phyloP scores from a whole-genome alignment of 1,139 yeast genomes.

The Magnusiomyces clavatus region DNA sequence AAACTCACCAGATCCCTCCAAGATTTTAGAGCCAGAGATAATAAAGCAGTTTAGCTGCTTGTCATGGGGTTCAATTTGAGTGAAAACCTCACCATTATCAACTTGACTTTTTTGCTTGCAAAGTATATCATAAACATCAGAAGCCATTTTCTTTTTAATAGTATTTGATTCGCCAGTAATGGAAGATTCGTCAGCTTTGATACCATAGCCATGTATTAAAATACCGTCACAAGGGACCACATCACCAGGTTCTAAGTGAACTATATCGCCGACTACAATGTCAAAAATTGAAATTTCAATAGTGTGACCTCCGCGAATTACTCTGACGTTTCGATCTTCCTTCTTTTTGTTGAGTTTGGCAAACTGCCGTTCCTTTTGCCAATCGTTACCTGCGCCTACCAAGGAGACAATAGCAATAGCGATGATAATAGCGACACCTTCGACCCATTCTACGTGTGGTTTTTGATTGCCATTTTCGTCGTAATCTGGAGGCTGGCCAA shows the following conservation, averaged over 20 bases:
- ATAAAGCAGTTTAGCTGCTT: conserved; percentile 65
- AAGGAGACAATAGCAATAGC: conserved; percentile 86
- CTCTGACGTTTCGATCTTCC: conserved; percentile 75
- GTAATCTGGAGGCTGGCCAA: conserved; percentile 70
- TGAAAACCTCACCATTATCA: not conserved
- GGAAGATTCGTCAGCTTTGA: conserved; percentile 88
- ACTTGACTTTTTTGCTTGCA: conserved; percentile 23
- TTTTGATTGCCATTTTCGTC: conserved; percentile 68
- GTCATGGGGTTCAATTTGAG: conserved; percentile 26
- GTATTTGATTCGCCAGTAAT: conserved; percentile 92
- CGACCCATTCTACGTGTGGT: conserved; percentile 94
- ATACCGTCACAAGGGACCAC: conserved; percentile 85
- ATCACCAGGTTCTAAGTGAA: conserved; percentile 87
- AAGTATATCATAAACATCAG: conserved; percentile 44
- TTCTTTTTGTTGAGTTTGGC: conserved; percentile 69
- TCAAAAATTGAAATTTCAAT: conserved; percentile 65
- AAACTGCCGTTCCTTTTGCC: conserved; percentile 92
- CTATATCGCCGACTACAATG: conserved; percentile 76
- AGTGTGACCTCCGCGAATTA: conserved; percentile 65
- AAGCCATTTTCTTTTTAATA: conserved; percentile 43
- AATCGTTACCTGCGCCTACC: conserved; percentile 92
- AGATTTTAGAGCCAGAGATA: conserved; percentile 82
- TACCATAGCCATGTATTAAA: conserved; percentile 57
- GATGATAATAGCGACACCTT: conserved; percentile 93
- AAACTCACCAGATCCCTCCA: conserved; percentile 82